Conservation (phyloP, 2,329 filamentous ascomycete species). For the Westerdykella ornata region DNA sequence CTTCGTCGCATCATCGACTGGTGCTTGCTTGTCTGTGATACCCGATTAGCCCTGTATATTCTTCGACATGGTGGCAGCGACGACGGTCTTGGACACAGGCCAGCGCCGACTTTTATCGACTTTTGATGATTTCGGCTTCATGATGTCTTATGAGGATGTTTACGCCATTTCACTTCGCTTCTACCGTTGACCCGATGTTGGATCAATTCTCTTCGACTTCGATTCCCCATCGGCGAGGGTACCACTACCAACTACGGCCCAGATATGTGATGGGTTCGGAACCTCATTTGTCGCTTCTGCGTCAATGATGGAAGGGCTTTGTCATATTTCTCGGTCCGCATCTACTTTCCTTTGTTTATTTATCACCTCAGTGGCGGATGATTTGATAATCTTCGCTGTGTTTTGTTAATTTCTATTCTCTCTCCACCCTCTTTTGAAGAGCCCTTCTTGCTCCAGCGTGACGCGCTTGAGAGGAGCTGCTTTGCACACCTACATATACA, state of each 20-base stretch:
- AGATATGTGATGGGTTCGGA: background rate
- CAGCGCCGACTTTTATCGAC: slow-evolving; percentile 1
- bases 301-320: too few species aligned
- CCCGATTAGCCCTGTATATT: background rate
- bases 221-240: too few species aligned
- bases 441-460: background rate
- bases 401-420: slow-evolving; percentile 7
- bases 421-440: background rate
- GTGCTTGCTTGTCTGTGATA: slow-evolving; percentile 21
- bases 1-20: slow-evolving; percentile 27
- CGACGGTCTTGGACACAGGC: slow-evolving; percentile 1
- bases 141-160: slow-evolving; percentile 19
- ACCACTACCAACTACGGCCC: too few species aligned
- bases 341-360: background rate
- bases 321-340: too few species aligned
- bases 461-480: slow-evolving; percentile 15
- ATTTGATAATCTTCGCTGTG: slow-evolving; percentile 4
- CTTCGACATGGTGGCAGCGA: slow-evolving; percentile 2
- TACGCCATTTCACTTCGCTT: slow-evolving; percentile 7
- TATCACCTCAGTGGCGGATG: background rate
- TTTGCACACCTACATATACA: slow-evolving; percentile 7
- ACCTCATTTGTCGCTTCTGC: too few species aligned
- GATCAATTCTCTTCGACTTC: slow-evolving; percentile 13
- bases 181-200: slow-evolving; percentile 6
- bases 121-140: background rate